Evolutionary conservation across 805 yeast genomes (phyloP), one percentile per base, ranked within the genome.

Genomic region (Monosporozyma unispora): DNA sequence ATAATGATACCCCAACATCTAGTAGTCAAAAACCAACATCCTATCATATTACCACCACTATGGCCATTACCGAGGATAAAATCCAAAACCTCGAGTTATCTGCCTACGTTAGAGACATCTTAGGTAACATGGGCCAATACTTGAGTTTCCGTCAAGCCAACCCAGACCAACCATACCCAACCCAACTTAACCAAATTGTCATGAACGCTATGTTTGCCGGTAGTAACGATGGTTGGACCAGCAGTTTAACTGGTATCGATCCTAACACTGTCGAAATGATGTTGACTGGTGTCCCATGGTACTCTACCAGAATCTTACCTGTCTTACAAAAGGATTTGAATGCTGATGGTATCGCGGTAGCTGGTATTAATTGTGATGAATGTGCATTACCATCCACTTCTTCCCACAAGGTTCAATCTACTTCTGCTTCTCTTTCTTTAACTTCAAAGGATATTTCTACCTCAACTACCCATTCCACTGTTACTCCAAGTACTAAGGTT

Each of bases 161-260:
- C 48, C 49, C 52, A 22, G 41, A 33, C 22, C 48, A 49, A 50
- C 22, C 49, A 29, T 44, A 45, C 35, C 54, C 54, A 42, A 3
- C 42, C n/a, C 51, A 21, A 3, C 42, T 48, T 35, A 38, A 45
- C n/a, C 14, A 23, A n/a, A 18, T 39, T 23, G 27, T 39, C 43
- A 25, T 40, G 2, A 7, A 12, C 6, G 21, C 19, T 8, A 19
- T 28, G 14, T 11, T 37, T 19, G 38, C 45, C n/a, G 44, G 49
- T 18, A 33, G 66, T 16, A 67, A 66, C 48, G 60, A 59, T 21
- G 54, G 62, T 8, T 66, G 60, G 57, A 66, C 70, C 48, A 54
- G 66, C 9, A 51, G 59, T 47, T 59, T 52, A 50, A n/a, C 50
- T n/a, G 47, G 50, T 40, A 52, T 66, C 37, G 63, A 64, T 48